Conservation (phyloP, 805 yeast genomes). For the Groenewaldozyma tartarivorans region DNA sequence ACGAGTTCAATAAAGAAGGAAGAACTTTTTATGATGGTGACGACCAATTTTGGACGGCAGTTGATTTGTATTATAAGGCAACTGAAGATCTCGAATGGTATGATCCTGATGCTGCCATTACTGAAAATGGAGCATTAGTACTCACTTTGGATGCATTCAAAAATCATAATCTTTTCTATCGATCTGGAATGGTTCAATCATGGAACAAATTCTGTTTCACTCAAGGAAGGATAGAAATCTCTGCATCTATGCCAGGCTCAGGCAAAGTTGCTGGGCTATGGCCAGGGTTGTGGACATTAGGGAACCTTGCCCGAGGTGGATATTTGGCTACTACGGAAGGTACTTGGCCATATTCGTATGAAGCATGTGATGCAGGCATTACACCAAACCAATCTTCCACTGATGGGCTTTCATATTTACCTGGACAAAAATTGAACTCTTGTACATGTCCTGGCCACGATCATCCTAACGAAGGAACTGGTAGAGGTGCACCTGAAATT, state of each 20-base stretch:
- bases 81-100: conserved; percentile 93
- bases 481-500: conserved; percentile 94
- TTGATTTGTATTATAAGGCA: conserved; percentile 75
- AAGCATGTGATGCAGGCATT: conserved; percentile 85
- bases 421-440: conserved; percentile 68
- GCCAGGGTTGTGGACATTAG: conserved; percentile 97
- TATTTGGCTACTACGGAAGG: conserved; percentile 82
- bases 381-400: conserved; percentile 86
- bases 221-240: conserved; percentile 69
- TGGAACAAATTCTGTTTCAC: conserved; percentile 91
- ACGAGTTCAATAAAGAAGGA: conserved; percentile 85
- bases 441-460: conserved; percentile 79
- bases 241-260: conserved; percentile 69
- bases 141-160: conserved; percentile 72
- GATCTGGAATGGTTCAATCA: conserved; percentile 85
- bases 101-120: conserved; percentile 79
- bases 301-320: conserved; percentile 89
- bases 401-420: conserved; percentile 80
- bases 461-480: conserved; percentile 80
- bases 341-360: conserved; percentile 89
- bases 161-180: conserved; percentile 69
- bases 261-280: conserved; percentile 78
- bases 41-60: conserved; percentile 86
- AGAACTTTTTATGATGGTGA: conserved; percentile 85
- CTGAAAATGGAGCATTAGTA: conserved; percentile 60